Base-by-base conservation (phyloP, 495 filamentous ascomycete genomes). In the Tuber indicum region DNA sequence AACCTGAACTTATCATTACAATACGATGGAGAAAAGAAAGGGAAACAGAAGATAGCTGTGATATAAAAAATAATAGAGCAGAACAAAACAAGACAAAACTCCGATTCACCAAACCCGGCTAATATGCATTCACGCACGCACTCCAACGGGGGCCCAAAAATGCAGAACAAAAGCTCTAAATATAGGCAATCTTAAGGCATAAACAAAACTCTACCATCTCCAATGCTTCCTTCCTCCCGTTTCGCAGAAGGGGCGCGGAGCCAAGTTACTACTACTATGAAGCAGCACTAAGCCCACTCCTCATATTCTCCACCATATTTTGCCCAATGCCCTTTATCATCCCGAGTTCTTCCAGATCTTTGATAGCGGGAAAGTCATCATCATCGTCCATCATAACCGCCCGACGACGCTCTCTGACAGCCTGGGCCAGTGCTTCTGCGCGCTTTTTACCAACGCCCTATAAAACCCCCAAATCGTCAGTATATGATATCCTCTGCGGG, bases 391-490 rank as follows among this genome's bases (percentile, higher is more conserved):
- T 66, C 32, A 32, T 66, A 1, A 36, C 62, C 0, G 74, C 71
- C 32, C 78, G 80, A 17, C 81, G 75, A 14, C 71, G 75, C 26
- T 76, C 77, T 23, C 80, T 72, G 3, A 82, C 80, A 47, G 77
- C 80, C 43, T 79, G 76, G 14, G 77, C 81, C 7, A 82, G 49
- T 32, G 75, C 75, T 66, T 82, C 81, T 36, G 81, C 81, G 3
- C 81, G 71, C 72, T 82, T 82, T 69, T 77, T 82, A 1, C 81
- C 81, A 19, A 82, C 74, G 0, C 81, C 81, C 81, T 82, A 49
- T 26, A 62, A 62, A 62, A 26, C 23, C 23, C 52, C 47, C n/a
- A 36, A 19, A 46, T 47, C 19, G 52, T 72, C 32, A 72, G 43
- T 32, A 47, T 52, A n/a, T 58, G 46, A 8, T 39, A 10, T 17